Evolutionary conservation across 352 stramenopile species (phyloP).

Genomic region (Paralagenidium karlingii): DNA sequence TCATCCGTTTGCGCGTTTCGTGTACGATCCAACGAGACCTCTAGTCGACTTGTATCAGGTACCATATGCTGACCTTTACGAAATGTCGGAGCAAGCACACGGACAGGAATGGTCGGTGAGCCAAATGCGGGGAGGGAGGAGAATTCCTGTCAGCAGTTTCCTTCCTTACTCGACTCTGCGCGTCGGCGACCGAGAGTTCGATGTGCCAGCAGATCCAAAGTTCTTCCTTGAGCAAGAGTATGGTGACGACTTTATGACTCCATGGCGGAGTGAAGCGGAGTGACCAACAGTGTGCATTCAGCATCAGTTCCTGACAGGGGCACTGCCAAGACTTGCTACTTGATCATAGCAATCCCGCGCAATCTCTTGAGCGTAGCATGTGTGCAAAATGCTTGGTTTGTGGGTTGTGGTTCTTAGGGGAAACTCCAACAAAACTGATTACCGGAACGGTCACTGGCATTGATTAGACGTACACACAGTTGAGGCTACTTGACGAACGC

Average conservation of each 20-base stretch:
- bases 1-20: conserved; percentile 16
- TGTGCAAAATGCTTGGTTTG: too few species aligned
- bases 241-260: conserved; percentile 16
- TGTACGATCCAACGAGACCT: conserved; percentile 14
- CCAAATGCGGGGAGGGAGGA: conserved; percentile 3
- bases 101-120: conserved; percentile 5
- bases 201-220: conserved; percentile 16
- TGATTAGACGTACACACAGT: too few species aligned
- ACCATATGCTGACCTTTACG: conserved; percentile 29
- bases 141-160: neutral
- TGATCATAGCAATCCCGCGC: too few species aligned
- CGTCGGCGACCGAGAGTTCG: conserved; percentile 16
- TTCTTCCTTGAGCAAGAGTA: conserved; percentile 17
- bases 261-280: conserved; percentile 1
- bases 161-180: conserved; percentile 12
- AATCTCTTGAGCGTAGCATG: too few species aligned
- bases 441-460: too few species aligned
- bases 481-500: too few species aligned
- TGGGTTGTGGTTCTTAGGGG: too few species aligned
- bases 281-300: too few species aligned
- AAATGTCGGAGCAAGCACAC: conserved; percentile 9
- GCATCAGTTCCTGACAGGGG: too few species aligned
- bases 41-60: conserved; percentile 5
- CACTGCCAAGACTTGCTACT: too few species aligned
- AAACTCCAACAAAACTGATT: too few species aligned